Percentiles rank a stretch among this genome's conserved stretches.
Conservation (phyloP, 768 basidiomycete genomes). For the Leccinum uliginosum region DNA sequence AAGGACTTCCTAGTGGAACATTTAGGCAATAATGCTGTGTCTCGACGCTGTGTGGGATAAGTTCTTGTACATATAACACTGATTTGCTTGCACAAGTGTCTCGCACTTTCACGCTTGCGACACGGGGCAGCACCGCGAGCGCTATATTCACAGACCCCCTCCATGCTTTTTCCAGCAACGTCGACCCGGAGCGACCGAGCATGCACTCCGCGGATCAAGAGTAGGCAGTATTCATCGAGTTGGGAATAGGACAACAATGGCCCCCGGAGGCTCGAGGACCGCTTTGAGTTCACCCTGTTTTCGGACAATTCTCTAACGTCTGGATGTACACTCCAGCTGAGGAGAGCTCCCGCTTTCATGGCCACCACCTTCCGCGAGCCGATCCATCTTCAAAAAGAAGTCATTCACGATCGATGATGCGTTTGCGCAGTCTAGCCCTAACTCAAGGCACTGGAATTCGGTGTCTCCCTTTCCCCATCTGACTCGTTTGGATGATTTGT, state of each 20-base stretch:
- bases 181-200: constrained; percentile 25
- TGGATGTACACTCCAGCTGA: constrained; percentile 5
- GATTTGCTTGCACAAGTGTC: constrained; percentile 34
- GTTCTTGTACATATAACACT: too few species aligned
- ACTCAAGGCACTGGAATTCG: constrained; percentile 19
- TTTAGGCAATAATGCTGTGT: too few species aligned
- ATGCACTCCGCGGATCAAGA: constrained; percentile 26
- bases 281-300: constrained; percentile 9
- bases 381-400: constrained; percentile 28
- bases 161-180: constrained; percentile 13
- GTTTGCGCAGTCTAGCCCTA: constrained; percentile 20
- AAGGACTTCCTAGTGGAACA: too few species aligned
- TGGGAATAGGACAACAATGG: constrained; percentile 17
- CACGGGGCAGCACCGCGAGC: constrained; percentile 48
- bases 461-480: constrained; percentile 23
- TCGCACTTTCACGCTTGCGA: constrained; percentile 39
- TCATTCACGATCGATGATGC: constrained; percentile 26
- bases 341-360: constrained; percentile 13
- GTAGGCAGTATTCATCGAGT: constrained; percentile 23
- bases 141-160: constrained; percentile 32
- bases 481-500: constrained; percentile 23
- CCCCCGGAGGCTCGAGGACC: constrained; percentile 16
- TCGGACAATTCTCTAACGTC: constrained; percentile 13
- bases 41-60: too few species aligned
- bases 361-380: constrained; percentile 27